Conservation (phyloP, 2,329 filamentous ascomycete genomes). For the Paraconiothyrium sp. region DNA sequence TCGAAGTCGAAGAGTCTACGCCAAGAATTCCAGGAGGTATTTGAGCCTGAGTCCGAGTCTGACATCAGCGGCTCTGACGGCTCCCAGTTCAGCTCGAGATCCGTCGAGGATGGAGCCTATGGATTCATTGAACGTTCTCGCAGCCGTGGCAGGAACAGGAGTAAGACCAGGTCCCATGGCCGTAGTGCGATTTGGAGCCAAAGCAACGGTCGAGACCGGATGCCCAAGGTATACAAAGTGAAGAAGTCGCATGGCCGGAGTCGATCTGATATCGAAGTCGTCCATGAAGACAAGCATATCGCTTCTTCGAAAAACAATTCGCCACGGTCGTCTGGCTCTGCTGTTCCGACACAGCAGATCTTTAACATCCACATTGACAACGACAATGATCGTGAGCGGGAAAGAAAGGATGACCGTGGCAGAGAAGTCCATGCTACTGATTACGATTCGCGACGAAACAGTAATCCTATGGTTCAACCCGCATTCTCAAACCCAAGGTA, state of each 20-base stretch:
- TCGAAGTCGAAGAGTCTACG: slow-evolving; percentile 16
- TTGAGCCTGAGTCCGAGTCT: slow-evolving; percentile 25
- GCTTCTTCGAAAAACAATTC: slow-evolving; percentile 28
- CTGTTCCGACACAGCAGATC: slow-evolving; percentile 22
- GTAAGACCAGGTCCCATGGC: slow-evolving; percentile 14
- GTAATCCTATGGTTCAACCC: slow-evolving; percentile 5
- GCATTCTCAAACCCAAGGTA: slow-evolving; percentile 12
- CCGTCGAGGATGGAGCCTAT: slow-evolving; percentile 35
- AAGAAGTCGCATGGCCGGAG: slow-evolving; percentile 24
- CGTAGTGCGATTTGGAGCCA: slow-evolving; percentile 2
- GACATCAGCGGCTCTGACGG: slow-evolving; percentile 29
- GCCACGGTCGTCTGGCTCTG: slow-evolving; percentile 26
- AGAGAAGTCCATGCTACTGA: slow-evolving; percentile 9
- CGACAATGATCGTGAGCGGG: slow-evolving; percentile 24
- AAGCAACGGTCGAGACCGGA: slow-evolving; percentile 24
- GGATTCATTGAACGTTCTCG: slow-evolving; percentile 26
- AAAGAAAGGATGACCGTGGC: slow-evolving; percentile 18
- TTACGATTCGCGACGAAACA: slow-evolving; percentile 5
- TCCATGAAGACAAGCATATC: slow-evolving; percentile 31
- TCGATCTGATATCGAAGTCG: slow-evolving; percentile 26
- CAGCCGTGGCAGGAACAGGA: slow-evolving; percentile 19
- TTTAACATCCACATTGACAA: slow-evolving; percentile 34
- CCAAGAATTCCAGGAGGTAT: slow-evolving; percentile 15
- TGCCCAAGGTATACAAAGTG: slow-evolving; percentile 19
- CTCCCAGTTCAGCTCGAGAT: slow-evolving; percentile 20